Percentiles rank a stretch among this genome's conserved stretches.
Evolutionary conservation across 805 yeast species (phyloP).

Genomic region (Candida caryicola): DNA sequence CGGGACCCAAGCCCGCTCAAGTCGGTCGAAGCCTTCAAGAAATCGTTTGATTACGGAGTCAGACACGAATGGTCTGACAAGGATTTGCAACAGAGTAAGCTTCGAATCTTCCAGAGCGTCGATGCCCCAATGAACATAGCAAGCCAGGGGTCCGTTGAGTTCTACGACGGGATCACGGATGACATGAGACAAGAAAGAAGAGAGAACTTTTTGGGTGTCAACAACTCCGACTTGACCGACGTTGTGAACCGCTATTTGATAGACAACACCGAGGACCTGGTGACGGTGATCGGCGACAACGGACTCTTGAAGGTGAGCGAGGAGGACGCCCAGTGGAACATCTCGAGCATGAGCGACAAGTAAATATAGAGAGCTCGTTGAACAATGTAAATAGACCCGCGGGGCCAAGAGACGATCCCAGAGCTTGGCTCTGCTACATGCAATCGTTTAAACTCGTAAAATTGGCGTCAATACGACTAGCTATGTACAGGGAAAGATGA

Average conservation of each 20-base stretch:
- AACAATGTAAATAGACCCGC: no score
- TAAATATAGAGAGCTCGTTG: no score
- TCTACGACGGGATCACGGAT: constrained; percentile 69
- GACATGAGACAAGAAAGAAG: constrained; percentile 81
- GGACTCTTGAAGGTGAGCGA: constrained; percentile 19
- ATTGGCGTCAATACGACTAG: no score
- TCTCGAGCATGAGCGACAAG: no score
- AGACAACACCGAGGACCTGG: constrained; percentile 18
- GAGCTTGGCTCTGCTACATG: no score
- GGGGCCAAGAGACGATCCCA: no score
- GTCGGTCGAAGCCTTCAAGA: constrained; percentile 59
- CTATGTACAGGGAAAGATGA: no score
- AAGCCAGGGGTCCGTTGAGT: constrained; percentile 67
- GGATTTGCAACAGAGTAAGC: constrained; percentile 85
- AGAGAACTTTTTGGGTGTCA: constrained; percentile 65
- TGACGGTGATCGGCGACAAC: constrained; percentile 49
- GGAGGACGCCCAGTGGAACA: constrained; percentile 16
- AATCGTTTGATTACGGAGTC: constrained; percentile 29
- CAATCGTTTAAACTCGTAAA: no score
- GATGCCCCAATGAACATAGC: constrained; percentile 87
- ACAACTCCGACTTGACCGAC: constrained; percentile 55
- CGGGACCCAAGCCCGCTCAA: constrained; percentile 86
- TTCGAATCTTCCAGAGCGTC: constrained; percentile 84
- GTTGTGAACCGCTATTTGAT: constrained; percentile 68
- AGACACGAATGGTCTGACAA: constrained; percentile 50